These are phyloP conservation scores for Talaromyces pinophilus DNA, from an alignment of 2,329 filamentous ascomycete genomes.

Conservation along the genomic window DNA sequence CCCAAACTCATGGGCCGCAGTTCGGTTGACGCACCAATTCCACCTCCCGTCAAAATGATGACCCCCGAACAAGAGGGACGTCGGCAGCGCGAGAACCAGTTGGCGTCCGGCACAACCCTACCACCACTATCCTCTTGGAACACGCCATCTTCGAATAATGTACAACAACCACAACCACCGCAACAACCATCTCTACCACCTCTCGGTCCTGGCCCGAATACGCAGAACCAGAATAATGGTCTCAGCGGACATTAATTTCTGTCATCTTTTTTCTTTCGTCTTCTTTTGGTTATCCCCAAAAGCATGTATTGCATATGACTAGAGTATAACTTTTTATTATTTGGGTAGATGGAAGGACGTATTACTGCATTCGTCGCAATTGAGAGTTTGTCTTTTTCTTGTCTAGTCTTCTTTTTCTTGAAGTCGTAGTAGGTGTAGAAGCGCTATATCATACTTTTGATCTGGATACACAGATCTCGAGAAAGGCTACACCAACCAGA, in stretches of 20 bases:
- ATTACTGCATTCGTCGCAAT: conserved; percentile 5
- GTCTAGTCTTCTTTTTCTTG: neutral
- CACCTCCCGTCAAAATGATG: conserved; percentile 46
- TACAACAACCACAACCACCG: conserved; percentile 2
- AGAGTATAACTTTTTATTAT: conserved; percentile 11
- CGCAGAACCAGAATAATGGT: conserved; percentile 9
- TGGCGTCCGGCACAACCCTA: conserved; percentile 23
- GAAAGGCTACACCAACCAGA: neutral
- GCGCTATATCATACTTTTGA: neutral
- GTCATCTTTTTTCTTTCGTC: neutral
- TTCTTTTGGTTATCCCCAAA: conserved; percentile 10
- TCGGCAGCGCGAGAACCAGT: conserved; percentile 40
- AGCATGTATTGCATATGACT: conserved; percentile 15
- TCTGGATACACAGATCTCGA: neutral
- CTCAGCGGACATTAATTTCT: neutral
- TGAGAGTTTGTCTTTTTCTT: neutral
- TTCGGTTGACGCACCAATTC: conserved; percentile 46
- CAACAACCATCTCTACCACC: neutral
- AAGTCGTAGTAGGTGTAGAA: neutral
- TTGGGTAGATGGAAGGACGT: conserved; percentile 13
- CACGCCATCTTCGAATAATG: conserved; percentile 9
- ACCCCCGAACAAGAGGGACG: conserved; percentile 47
- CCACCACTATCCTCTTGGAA: conserved; percentile 21
- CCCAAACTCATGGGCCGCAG: conserved; percentile 48
- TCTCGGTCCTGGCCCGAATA: neutral